Evolutionary conservation across 1,139 yeast species (phyloP).

Genomic region (Geotrichum australiense): DNA sequence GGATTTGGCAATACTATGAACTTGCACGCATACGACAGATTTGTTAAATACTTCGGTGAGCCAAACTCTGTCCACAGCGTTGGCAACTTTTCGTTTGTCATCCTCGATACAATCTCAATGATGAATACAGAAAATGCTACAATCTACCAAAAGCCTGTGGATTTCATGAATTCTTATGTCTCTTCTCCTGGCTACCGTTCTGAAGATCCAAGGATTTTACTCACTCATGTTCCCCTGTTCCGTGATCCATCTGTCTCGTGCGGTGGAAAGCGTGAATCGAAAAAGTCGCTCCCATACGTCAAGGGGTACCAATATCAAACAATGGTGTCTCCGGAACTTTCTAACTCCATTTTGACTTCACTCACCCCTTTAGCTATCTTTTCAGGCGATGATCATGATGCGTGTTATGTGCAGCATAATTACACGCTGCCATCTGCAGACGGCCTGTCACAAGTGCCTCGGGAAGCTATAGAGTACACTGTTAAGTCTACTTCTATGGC

Average conservation of each 20-base stretch:
- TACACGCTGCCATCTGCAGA: conserved; percentile 27
- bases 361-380: conserved; percentile 63
- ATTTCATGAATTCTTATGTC: conserved; percentile 35
- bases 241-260: conserved; percentile 53
- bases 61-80: conserved; percentile 48
- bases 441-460: conserved; percentile 28
- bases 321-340: conserved; percentile 51
- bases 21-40: conserved; percentile 51
- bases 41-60: conserved; percentile 66
- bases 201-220: conserved; percentile 54
- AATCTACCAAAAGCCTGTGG: conserved; percentile 40
- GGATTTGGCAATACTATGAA: conserved; percentile 73
- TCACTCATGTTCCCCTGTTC: conserved; percentile 75
- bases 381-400: conserved; percentile 96
- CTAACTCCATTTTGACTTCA: conserved; percentile 48
- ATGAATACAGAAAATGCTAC: conserved; percentile 44
- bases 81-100: conserved; percentile 72
- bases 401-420: conserved; percentile 68
- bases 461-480: conserved; percentile 62
- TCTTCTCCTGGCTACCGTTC: conserved; percentile 25
- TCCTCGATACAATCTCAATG: conserved; percentile 75
- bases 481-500: conserved; percentile 91
- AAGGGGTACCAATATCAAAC: conserved; percentile 78
- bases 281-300: conserved; percentile 46
- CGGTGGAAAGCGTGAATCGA: conserved; percentile 64